Evolutionary conservation across 2,329 filamentous ascomycete genomes (phyloP), one percentile per base, ranked within the genome.

Genomic region (Penicillium sp.): DNA sequence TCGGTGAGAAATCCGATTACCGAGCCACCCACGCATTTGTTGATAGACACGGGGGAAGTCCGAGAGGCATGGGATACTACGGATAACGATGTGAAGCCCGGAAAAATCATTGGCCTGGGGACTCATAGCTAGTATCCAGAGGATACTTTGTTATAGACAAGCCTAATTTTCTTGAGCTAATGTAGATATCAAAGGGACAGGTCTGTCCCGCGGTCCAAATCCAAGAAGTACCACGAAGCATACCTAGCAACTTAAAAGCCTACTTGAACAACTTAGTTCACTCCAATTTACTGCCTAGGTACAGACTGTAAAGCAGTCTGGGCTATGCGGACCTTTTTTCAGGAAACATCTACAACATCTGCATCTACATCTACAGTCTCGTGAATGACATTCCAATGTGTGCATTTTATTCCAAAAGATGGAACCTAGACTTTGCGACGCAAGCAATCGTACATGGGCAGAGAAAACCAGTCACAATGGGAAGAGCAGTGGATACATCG

Each of bases 401-500:
- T 61, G 56, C 57, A 58, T 62, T 57, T 61, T 54, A 46, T 47
- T 45, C 50, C 50, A 41, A 46, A 52, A 52, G 53, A 47, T 42
- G 53, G 47, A 55, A 61, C 56, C 59, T 61, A 60, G 50, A 64
- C 66, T 66, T 66, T 65, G 58, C 58, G 58, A 64, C 56, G 59
- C 56, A 62, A 64, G 55, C 57, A 65, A 66, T 62, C 57, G 55
- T 67, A 67, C 62, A 68, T 66, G 59, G 60, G 61, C 59, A 61
- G 44, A 61, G 52, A 66, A 58, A 63, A 60, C 62, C 63, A 57
- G 60, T 66, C 58, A 64, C 59, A 62, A 56, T 55, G 56, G 53
- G 44, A 54, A 54, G 61, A 58, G 47, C 64, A 62, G 61, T 64
- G 60, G 59, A 60, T 61, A 67, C 61, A 68, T 68, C 65, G 66